phyloP scores from a whole-genome alignment of 2,329 filamentous ascomycete genomes.

The Xylariaceae sp. region DNA sequence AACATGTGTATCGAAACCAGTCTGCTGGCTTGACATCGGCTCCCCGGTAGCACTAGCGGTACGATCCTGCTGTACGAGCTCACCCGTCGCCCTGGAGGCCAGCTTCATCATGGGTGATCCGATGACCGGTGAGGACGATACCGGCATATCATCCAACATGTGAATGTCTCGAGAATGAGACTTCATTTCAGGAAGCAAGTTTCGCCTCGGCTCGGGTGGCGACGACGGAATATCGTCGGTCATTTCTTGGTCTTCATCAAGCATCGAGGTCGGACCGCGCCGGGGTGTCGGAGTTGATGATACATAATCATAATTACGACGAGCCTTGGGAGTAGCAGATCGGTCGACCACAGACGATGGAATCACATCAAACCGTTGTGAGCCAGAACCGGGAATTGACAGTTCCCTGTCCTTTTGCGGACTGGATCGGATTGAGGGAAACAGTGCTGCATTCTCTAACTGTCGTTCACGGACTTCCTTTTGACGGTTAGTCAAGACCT shows the following conservation, averaged over 20 bases:
- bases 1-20: background rate
- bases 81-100: background rate
- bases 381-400: slow-evolving; percentile 4
- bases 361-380: slow-evolving; percentile 5
- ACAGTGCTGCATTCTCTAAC: slow-evolving; percentile 59
- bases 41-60: background rate
- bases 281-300: slow-evolving; percentile 57
- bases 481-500: slow-evolving; percentile 72
- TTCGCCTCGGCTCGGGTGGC: slow-evolving; percentile 50
- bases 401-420: slow-evolving; percentile 22
- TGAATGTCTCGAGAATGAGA: slow-evolving; percentile 41
- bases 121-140: slow-evolving; percentile 31
- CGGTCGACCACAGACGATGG: slow-evolving; percentile 15
- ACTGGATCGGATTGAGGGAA: slow-evolving; percentile 61
- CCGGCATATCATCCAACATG: slow-evolving; percentile 41
- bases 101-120: slow-evolving; percentile 40
- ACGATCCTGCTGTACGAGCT: background rate
- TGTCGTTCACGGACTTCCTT: slow-evolving; percentile 72
- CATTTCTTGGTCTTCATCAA: slow-evolving; percentile 42
- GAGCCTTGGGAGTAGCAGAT: slow-evolving; percentile 43
- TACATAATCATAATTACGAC: slow-evolving; percentile 44
- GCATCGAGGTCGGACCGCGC: slow-evolving; percentile 46
- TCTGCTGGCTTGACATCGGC: background rate
- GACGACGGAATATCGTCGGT: slow-evolving; percentile 53
- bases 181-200: slow-evolving; percentile 48